Evolutionary conservation across 192 early-diverging fungal genomes (phyloP).

Genomic region (Geranomyces michiganensis): DNA sequence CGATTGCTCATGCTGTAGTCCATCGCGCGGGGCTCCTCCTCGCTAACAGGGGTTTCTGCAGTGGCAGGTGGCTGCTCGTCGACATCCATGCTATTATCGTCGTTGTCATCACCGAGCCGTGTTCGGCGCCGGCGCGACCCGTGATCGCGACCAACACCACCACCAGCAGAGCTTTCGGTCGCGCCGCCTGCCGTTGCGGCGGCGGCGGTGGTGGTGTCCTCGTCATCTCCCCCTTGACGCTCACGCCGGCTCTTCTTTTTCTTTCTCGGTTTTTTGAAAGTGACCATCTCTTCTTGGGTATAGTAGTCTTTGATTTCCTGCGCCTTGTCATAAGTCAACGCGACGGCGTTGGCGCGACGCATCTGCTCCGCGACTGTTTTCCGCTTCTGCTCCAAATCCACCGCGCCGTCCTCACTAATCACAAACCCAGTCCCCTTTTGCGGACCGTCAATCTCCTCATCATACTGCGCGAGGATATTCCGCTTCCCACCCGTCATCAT

Average conservation of each 20-base stretch:
- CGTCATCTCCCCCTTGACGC: slow-evolving; percentile 25
- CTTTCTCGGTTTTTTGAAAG: slow-evolving; percentile 84
- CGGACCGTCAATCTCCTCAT: slow-evolving; percentile 66
- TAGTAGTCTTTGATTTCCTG: slow-evolving; percentile 85
- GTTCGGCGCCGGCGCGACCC: slow-evolving; percentile 17
- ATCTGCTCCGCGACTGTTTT: slow-evolving; percentile 50
- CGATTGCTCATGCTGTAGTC: slow-evolving; percentile 44
- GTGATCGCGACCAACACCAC: slow-evolving; percentile 31
- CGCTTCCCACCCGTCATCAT: slow-evolving; percentile 46
- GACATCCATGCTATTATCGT: slow-evolving; percentile 56
- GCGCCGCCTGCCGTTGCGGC: slow-evolving; percentile 50
- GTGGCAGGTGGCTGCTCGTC: slow-evolving; percentile 9
- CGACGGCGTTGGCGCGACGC: slow-evolving; percentile 50
- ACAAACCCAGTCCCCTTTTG: slow-evolving; percentile 49
- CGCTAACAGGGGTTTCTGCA: neutral
- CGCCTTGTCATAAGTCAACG: slow-evolving; percentile 48
- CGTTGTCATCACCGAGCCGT: slow-evolving; percentile 33
- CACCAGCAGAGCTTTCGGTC: too few relatives aligned
- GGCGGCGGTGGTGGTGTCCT: slow-evolving; percentile 32
- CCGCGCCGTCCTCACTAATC: slow-evolving; percentile 55
- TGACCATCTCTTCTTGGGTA: slow-evolving; percentile 79
- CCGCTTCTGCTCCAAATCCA: slow-evolving; percentile 36
- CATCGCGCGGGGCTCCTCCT: slow-evolving; percentile 1
- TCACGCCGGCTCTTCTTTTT: slow-evolving; percentile 43
- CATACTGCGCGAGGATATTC: slow-evolving; percentile 75